These are phyloP conservation scores for Clohesyomyces aquaticus DNA, from an alignment of 495 filamentous ascomycete genomes.

Conservation along the genomic window DNA sequence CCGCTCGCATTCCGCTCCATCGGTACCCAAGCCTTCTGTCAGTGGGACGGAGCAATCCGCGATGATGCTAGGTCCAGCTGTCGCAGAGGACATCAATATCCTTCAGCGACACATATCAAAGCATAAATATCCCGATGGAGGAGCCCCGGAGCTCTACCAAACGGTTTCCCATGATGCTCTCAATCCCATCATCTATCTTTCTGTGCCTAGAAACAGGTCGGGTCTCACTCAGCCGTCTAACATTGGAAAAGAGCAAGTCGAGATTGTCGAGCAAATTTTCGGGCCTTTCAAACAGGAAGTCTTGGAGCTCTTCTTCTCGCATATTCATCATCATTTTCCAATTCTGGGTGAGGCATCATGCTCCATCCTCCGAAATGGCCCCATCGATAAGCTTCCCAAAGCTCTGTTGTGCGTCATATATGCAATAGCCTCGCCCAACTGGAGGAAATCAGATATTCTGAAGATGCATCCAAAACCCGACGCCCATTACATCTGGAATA, in stretches of 20 bases:
- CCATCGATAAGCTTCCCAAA: conserved; percentile 53
- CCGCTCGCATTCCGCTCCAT: conserved; percentile 9
- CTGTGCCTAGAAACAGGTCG: conserved; percentile 25
- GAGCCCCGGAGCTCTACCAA: conserved; percentile 19
- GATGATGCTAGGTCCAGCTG: conserved; percentile 30
- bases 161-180: conserved; percentile 20
- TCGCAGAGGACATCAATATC: conserved; percentile 35
- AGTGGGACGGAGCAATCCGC: conserved; percentile 14
- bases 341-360: conserved; percentile 55
- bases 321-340: conserved; percentile 59
- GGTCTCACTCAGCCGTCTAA: conserved; percentile 17
- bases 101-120: conserved; percentile 31
- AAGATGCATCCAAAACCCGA: conserved; percentile 32
- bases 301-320: conserved; percentile 56
- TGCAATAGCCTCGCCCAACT: conserved; percentile 46
- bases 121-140: not conserved
- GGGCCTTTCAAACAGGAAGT: conserved; percentile 57
- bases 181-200: conserved; percentile 29
- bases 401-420: conserved; percentile 59
- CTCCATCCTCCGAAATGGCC: conserved; percentile 53
- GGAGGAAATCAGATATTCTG: conserved; percentile 26
- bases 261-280: conserved; percentile 59
- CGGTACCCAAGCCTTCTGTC: conserved; percentile 13
- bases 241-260: conserved; percentile 54
- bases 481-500: conserved; percentile 33